Conservation (phyloP, 352 stramenopile genomes). For the Pythium aristosporum region DNA sequence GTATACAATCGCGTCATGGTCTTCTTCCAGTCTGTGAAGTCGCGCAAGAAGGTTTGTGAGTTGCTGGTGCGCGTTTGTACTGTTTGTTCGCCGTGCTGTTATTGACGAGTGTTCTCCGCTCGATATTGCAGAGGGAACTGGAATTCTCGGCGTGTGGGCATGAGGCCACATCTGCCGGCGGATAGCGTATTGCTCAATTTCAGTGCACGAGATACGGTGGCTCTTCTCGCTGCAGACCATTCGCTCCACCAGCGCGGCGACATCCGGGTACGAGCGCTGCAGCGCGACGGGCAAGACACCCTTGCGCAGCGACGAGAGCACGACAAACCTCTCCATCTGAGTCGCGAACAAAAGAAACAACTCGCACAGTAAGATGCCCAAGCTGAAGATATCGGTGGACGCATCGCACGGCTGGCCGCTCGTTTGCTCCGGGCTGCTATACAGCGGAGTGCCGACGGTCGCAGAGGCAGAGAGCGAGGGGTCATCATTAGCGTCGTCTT, state of each 20-base stretch:
- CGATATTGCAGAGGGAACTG: not conserved
- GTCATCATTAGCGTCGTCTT: conserved; percentile 26
- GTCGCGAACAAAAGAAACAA: conserved; percentile 75
- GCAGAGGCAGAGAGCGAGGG: conserved; percentile 50
- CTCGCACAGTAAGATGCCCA: conserved; percentile 72
- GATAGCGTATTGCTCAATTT: conserved; percentile 39
- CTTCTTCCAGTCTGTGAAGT: not conserved
- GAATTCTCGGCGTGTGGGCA: conserved; percentile 6
- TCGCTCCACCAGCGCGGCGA: conserved; percentile 42
- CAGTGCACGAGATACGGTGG: conserved; percentile 41
- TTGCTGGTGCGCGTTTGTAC: not conserved
- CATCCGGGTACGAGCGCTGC: conserved; percentile 35
- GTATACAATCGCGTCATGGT: not conserved
- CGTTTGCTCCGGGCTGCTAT: conserved; percentile 75
- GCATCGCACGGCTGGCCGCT: conserved; percentile 41
- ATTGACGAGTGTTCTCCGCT: not conserved
- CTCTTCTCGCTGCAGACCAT: conserved; percentile 52
- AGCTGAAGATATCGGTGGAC: conserved; percentile 70
- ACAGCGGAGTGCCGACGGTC: conserved; percentile 66
- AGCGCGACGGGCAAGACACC: conserved; percentile 40
- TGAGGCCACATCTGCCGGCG: conserved; percentile 10
- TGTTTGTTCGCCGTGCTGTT: not conserved
- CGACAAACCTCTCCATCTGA: conserved; percentile 74
- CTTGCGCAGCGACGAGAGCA: conserved; percentile 47
- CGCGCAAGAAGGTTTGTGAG: not conserved